phyloP scores from a whole-genome alignment of 2,329 filamentous ascomycete species.

The Ceratocystis destructans region DNA sequence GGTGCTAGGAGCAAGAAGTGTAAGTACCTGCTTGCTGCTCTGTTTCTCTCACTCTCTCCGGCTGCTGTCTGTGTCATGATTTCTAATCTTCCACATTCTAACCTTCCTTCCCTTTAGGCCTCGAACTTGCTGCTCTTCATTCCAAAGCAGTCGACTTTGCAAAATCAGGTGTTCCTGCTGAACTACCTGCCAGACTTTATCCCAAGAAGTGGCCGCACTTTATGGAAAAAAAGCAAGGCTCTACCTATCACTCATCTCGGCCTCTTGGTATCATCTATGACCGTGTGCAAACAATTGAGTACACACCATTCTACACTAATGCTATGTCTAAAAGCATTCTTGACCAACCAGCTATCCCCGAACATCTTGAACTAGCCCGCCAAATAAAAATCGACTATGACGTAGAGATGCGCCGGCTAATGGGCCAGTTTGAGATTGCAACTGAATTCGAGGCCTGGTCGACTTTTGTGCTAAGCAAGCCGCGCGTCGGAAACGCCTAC shows the following conservation, averaged over 20 bases:
- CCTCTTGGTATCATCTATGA: conserved; percentile 77
- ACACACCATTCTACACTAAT: conserved; percentile 56
- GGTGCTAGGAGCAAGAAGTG: conserved; percentile 59
- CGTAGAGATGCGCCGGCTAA: conserved; percentile 57
- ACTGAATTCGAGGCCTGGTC: conserved; percentile 92
- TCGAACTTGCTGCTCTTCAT: conserved; percentile 65
- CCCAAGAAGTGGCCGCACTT: conserved; percentile 67
- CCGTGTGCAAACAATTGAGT: conserved; percentile 51
- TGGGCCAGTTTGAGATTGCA: conserved; percentile 68
- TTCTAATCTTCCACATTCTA: neutral
- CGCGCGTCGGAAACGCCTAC: conserved; percentile 61
- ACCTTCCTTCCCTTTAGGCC: conserved; percentile 29
- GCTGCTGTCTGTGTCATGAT: neutral
- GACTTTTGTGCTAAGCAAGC: conserved; percentile 66
- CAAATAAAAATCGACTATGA: conserved; percentile 69
- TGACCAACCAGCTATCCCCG: conserved; percentile 37
- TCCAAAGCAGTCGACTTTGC: conserved; percentile 89
- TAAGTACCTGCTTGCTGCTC: conserved; percentile 27
- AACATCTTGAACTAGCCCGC: conserved; percentile 43
- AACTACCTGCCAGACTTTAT: conserved; percentile 47
- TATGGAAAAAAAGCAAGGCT: conserved; percentile 53
- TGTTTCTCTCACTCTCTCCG: neutral
- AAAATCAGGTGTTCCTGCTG: conserved; percentile 71
- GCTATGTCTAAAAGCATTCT: conserved; percentile 68
- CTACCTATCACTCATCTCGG: conserved; percentile 51